A percentile compares a stretch with the other conserved stretches of the same genome.
Evolutionary conservation across 1,284 basidiomycete species (phyloP).

Genomic region (Xerocomus minutiporus): DNA sequence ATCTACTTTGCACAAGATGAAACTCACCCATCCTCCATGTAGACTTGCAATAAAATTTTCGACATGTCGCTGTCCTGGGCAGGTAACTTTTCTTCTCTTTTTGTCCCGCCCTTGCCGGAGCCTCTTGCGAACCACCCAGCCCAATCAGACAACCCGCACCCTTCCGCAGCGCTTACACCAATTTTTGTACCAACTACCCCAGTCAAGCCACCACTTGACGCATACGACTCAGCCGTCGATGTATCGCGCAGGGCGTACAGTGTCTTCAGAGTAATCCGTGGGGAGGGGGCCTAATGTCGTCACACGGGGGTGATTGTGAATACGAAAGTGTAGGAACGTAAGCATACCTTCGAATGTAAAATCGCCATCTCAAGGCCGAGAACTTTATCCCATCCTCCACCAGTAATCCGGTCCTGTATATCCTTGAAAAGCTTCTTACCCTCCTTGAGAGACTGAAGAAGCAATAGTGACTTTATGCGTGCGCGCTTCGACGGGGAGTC

Average conservation of each 20-base stretch:
- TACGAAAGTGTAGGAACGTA: neutral
- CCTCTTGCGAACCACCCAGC: conserved; percentile 25
- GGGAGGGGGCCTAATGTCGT: conserved; percentile 51
- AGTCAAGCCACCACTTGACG: conserved; percentile 58
- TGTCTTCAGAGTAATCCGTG: conserved; percentile 60
- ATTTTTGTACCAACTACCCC: conserved; percentile 48
- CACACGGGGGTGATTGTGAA: neutral
- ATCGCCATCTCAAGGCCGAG: conserved; percentile 75
- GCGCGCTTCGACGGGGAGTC: conserved; percentile 68
- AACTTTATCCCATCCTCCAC: conserved; percentile 37
- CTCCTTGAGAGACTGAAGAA: conserved; percentile 61
- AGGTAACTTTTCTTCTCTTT: conserved; percentile 6
- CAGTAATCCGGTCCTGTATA: conserved; percentile 20
- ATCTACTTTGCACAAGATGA: neutral
- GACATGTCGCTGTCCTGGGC: conserved; percentile 42
- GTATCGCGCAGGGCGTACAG: conserved; percentile 71
- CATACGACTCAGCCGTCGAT: conserved; percentile 77
- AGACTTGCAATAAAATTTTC: conserved; percentile 71
- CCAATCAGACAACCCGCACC: conserved; percentile 31
- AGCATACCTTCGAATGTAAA: conserved; percentile 70
- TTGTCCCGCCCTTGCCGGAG: conserved; percentile 1
- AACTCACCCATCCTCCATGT: conserved; percentile 69
- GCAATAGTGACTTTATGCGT: conserved; percentile 72
- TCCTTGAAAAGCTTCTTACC: conserved; percentile 28
- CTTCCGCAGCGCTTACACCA: conserved; percentile 34